phyloP scores from a whole-genome alignment of 2,329 filamentous ascomycete genomes.

The Trichoderma breve region DNA sequence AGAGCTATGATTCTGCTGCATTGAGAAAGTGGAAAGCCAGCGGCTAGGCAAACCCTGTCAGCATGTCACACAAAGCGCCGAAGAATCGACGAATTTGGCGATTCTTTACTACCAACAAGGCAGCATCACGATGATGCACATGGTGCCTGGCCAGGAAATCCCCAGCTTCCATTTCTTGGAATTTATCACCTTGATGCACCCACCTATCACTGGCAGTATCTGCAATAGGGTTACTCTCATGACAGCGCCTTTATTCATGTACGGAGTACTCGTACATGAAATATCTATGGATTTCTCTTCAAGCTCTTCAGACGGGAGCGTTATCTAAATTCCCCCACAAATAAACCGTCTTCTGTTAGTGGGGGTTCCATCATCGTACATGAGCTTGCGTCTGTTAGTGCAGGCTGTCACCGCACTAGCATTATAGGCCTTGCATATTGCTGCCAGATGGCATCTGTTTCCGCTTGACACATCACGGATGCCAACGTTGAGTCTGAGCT shows the following conservation, averaged over 20 bases:
- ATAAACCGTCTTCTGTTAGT: not conserved
- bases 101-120: not conserved
- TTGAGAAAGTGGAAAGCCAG: not conserved
- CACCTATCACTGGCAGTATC: not conserved
- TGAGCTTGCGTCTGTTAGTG: not conserved
- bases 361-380: slow-evolving; percentile 10
- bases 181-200: not conserved
- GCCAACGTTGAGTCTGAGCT: not conserved
- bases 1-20: not conserved
- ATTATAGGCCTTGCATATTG: slow-evolving; percentile 1
- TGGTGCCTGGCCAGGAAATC: not conserved
- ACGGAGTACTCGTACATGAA: not conserved
- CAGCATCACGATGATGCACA: not conserved
- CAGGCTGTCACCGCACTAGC: not conserved
- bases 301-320: not conserved
- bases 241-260: too few species aligned
- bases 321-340: not conserved
- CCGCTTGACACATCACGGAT: slow-evolving; percentile 3
- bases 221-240: not conserved
- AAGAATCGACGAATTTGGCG: not conserved
- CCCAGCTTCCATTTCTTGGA: not conserved
- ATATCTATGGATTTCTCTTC: not conserved
- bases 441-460: slow-evolving; percentile 4
- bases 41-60: not conserved
- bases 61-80: not conserved